phyloP scores from a whole-genome alignment of 179 eudicot species.

The Amaranthus tricolor region DNA sequence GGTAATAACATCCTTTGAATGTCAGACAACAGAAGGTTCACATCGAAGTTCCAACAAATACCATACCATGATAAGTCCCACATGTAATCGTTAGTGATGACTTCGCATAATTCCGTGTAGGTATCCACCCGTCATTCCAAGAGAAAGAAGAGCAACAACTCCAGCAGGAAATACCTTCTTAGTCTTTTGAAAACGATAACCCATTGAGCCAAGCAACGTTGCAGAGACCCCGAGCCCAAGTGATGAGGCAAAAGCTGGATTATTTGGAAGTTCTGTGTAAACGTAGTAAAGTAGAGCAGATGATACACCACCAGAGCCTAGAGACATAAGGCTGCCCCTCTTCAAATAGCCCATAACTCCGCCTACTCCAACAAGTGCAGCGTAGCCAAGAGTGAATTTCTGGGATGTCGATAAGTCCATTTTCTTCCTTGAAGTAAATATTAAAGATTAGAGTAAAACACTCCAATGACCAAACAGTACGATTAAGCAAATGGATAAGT shows the following conservation, averaged over 20 bases:
- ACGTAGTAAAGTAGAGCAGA: conserved; percentile 52
- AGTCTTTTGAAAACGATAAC: conserved; percentile 62
- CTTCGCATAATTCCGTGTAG: conserved; percentile 67
- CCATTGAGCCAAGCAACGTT: conserved; percentile 73
- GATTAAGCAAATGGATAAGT: not conserved
- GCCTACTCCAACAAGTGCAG: conserved; percentile 46
- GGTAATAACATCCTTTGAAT: not conserved
- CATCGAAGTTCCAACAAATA: conserved; percentile 14
- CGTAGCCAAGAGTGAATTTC: conserved; percentile 39
- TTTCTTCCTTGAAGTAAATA: conserved; percentile 1
- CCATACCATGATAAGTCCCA: conserved; percentile 41
- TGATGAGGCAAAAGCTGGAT: conserved; percentile 61
- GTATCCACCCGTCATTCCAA: conserved; percentile 69
- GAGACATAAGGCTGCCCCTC: conserved; percentile 65
- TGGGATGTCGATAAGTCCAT: conserved; percentile 43
- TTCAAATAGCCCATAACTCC: conserved; percentile 80
- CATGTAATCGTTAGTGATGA: conserved; percentile 25
- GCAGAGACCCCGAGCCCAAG: conserved; percentile 72
- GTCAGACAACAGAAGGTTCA: not conserved
- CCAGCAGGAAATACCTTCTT: conserved; percentile 86
- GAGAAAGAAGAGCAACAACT: conserved; percentile 63
- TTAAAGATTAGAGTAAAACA: not conserved
- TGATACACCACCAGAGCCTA: conserved; percentile 69
- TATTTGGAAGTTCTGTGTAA: conserved; percentile 66
- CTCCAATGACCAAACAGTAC: conserved; percentile 8